Base-by-base conservation (phyloP, 495 filamentous ascomycete genomes). In the Pseudevernia furfuracea region DNA sequence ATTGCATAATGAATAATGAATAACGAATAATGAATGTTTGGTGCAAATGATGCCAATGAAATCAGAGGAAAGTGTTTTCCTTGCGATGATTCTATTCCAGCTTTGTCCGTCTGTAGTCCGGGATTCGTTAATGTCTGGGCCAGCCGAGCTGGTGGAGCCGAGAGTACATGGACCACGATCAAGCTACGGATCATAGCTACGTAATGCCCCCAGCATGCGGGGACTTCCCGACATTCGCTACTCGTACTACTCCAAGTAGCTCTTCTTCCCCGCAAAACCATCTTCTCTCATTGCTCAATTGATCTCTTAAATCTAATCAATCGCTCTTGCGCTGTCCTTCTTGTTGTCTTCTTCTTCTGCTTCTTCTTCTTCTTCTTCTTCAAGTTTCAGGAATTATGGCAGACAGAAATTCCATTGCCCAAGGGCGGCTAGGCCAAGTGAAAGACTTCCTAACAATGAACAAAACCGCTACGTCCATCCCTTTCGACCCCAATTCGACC, bases 401-500 rank as follows among this genome's bases (percentile, higher is more conserved):
- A 63, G 53, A 44, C 32, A 34, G 49, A n/a, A 59, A 46, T 37
- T 64, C 69, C 15, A 66, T 60, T 43, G 70, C 70, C 14, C 67
- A 70, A 43, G 61, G 38, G 52, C 71, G 78, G 48, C 63, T 80
- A 25, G 73, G 68, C 19, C 71, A 79, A 62, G 69, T 78, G 57
- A 75, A 66, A 30, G 77, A 77, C 66, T 75, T 78, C 60, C 58
- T 80, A 8, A 80, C 75, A 32, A 70, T 72, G 62, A 74, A 75
- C 58, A 77, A 75, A 61, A 76, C 77, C 0, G 78, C 78, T 19
- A 71, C 72, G 9, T 72, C 70, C 14, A 75, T 85, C 23, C 82
- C 83, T 32, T 86, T 78, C 77, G 76, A 86, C 68, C 83, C 84
- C 3, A 72, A 82, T 66, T 76, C 66, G 49, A 75, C 76, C 28